Evolutionary conservation across 2,329 filamentous ascomycete genomes (phyloP).

Genomic region (Lasiodiplodia citricola): DNA sequence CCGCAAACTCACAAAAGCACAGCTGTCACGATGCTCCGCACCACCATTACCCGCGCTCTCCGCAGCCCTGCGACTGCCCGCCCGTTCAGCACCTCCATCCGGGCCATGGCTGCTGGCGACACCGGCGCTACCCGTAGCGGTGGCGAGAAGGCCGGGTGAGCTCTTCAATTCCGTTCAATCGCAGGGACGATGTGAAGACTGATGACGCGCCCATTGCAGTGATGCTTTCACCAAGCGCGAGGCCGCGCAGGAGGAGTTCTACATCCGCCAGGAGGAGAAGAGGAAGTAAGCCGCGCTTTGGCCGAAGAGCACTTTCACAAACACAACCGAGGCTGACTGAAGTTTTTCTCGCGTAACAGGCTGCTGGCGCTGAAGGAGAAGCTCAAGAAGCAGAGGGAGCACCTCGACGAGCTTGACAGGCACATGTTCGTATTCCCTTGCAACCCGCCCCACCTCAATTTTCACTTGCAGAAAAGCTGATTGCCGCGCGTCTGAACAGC

Average conservation of each 20-base stretch:
- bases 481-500: conserved; percentile 52
- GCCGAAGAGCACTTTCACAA: not conserved
- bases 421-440: conserved; percentile 71
- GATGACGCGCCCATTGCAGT: conserved; percentile 51
- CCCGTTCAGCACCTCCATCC: conserved; percentile 50
- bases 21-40: conserved; percentile 42
- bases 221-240: conserved; percentile 95
- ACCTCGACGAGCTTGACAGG: conserved; percentile 82
- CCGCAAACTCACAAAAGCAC: conserved; percentile 5
- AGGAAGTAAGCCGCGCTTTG: conserved; percentile 66
- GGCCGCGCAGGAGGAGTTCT: conserved; percentile 81
- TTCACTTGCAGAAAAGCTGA: conserved; percentile 28
- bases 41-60: conserved; percentile 47
- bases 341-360: conserved; percentile 39
- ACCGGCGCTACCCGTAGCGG: conserved; percentile 49
- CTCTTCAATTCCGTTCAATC: conserved; percentile 10
- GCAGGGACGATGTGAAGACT: conserved; percentile 27
- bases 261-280: conserved; percentile 85
- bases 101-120: conserved; percentile 51
- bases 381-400: conserved; percentile 76
- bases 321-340: not conserved
- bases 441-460: not conserved
- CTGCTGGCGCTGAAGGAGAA: conserved; percentile 72
- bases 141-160: conserved; percentile 45
- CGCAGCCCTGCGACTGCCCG: conserved; percentile 44